Evolutionary conservation across 2,329 filamentous ascomycete genomes (phyloP).

Genomic region (Macrophomina tecta): DNA sequence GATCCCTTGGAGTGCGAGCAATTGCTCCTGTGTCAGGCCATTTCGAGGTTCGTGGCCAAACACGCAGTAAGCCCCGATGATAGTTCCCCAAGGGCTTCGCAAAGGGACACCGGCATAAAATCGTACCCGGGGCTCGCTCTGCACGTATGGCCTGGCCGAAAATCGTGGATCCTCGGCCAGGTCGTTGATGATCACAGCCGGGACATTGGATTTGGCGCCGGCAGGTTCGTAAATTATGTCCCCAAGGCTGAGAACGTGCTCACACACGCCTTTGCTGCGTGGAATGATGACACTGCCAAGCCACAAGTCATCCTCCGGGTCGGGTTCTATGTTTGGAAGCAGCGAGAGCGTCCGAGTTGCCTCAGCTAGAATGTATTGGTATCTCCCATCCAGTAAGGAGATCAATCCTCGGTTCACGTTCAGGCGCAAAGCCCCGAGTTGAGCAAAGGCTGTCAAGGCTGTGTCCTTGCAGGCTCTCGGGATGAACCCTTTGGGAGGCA

Average conservation of each 20-base stretch:
- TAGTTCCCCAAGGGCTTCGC: slow-evolving; percentile 34
- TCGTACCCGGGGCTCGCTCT: slow-evolving; percentile 31
- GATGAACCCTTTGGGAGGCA: slow-evolving; percentile 3
- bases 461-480: slow-evolving; percentile 39
- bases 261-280: slow-evolving; percentile 42
- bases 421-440: slow-evolving; percentile 46
- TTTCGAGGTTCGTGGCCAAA: slow-evolving; percentile 35
- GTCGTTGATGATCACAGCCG: slow-evolving; percentile 21
- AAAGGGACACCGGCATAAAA: slow-evolving; percentile 42
- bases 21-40: slow-evolving; percentile 32
- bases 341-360: slow-evolving; percentile 41
- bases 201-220: not conserved
- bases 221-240: not conserved
- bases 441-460: slow-evolving; percentile 46
- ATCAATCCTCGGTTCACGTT: slow-evolving; percentile 44
- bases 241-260: slow-evolving; percentile 22
- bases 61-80: slow-evolving; percentile 37
- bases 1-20: slow-evolving; percentile 41
- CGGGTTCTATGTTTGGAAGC: slow-evolving; percentile 37
- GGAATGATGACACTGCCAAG: slow-evolving; percentile 44
- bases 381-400: slow-evolving; percentile 46
- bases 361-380: slow-evolving; percentile 46
- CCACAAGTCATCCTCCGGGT: slow-evolving; percentile 38
- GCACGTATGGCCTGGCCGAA: slow-evolving; percentile 8
- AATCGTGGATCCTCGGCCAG: slow-evolving; percentile 13